Evolutionary conservation across 148 eudicot genomes (phyloP).

Genomic region (Silene latifolia): DNA sequence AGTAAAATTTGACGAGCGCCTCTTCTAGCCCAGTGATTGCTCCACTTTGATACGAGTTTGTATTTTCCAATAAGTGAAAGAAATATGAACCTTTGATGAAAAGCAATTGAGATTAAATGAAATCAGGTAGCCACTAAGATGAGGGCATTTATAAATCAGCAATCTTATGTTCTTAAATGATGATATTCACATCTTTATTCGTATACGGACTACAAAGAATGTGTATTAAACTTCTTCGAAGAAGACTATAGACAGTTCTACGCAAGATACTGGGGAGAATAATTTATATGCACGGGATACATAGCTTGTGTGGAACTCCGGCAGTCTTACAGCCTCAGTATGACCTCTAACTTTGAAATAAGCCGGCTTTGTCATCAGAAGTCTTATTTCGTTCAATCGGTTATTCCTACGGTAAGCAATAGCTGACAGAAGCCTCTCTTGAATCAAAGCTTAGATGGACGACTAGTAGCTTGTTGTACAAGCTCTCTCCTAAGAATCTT

Average conservation of each 20-base stretch:
- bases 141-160: not conserved
- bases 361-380: not conserved
- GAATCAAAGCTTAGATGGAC: slow-evolving; percentile 28
- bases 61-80: too few relatives aligned
- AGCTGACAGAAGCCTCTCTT: slow-evolving; percentile 2
- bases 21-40: too few relatives aligned
- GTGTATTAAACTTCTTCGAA: not conserved
- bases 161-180: not conserved
- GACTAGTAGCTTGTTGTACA: slow-evolving; percentile 43
- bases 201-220: not conserved
- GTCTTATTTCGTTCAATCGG: not conserved
- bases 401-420: not conserved
- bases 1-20: too few relatives aligned
- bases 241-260: not conserved
- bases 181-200: not conserved
- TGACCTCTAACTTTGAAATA: not conserved
- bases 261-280: not conserved
- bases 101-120: not conserved
- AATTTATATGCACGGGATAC: not conserved
- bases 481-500: slow-evolving; percentile 80
- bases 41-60: too few relatives aligned
- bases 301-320: not conserved
- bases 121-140: not conserved
- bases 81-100: too few relatives aligned
- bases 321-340: not conserved